Evolutionary conservation across 768 basidiomycete species (phyloP).

Genomic region (Kwoniella bestiolae): DNA sequence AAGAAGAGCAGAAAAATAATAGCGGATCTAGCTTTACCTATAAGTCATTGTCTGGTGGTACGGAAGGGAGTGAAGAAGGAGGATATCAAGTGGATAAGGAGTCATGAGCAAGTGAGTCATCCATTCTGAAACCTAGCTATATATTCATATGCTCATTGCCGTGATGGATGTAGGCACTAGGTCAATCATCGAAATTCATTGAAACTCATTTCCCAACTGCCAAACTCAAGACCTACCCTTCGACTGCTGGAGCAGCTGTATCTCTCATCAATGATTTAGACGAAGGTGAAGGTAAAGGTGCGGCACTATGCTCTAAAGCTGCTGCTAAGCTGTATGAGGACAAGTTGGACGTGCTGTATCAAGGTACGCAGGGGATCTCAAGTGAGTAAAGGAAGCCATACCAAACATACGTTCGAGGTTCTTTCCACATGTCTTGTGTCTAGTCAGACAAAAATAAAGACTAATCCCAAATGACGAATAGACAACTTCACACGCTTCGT

Average conservation of each 20-base stretch:
- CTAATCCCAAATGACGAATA: constrained; percentile 6
- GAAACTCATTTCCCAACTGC: constrained; percentile 35
- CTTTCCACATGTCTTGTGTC: too few species aligned
- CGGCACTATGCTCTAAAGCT: constrained; percentile 51
- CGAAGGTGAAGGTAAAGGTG: constrained; percentile 31
- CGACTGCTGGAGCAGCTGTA: constrained; percentile 53
- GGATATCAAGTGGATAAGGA: constrained; percentile 49
- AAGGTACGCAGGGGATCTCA: constrained; percentile 46
- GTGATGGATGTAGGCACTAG: constrained; percentile 54
- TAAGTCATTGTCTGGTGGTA: constrained; percentile 50
- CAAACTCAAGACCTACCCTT: constrained; percentile 29
- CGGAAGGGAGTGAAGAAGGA: constrained; percentile 35
- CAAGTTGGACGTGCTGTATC: constrained; percentile 38
- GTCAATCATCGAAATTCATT: constrained; percentile 52
- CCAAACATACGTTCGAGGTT: too few species aligned
- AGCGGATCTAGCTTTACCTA: constrained; percentile 35
- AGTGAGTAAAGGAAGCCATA: constrained; percentile 31
- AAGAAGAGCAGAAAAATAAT: constrained; percentile 32
- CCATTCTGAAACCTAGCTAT: too few species aligned
- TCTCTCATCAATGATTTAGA: constrained; percentile 19
- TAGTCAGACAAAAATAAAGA: background rate
- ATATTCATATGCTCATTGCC: too few species aligned
- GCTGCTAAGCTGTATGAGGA: constrained; percentile 27
- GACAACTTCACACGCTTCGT: constrained; percentile 56
- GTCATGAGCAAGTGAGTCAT: constrained; percentile 54